Conservation (phyloP, 2,329 filamentous ascomycete genomes). For the Grosmannia clavigera region DNA sequence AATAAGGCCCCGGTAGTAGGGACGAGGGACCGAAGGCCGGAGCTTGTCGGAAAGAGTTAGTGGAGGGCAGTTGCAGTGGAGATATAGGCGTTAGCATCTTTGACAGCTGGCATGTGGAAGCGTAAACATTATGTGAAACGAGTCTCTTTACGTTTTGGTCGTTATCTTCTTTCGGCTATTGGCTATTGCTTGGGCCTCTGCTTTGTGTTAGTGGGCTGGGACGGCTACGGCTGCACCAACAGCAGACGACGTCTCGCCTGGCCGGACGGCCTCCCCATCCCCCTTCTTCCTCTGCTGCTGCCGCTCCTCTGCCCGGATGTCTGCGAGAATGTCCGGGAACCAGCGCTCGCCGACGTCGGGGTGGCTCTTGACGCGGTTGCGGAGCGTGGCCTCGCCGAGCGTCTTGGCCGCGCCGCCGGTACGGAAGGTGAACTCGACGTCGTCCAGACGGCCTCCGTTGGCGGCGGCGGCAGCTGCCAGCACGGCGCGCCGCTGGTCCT, state of each 20-base stretch:
- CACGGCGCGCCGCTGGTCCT: constrained; percentile 41
- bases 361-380: constrained; percentile 78
- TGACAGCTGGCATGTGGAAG: too few species aligned
- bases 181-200: background rate
- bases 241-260: too few species aligned
- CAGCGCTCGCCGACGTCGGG: constrained; percentile 76
- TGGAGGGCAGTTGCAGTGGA: too few species aligned
- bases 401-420: constrained; percentile 53
- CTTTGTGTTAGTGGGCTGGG: too few species aligned
- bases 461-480: constrained; percentile 37
- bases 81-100: too few species aligned
- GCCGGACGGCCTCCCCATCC: background rate
- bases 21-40: too few species aligned
- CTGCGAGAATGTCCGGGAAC: constrained; percentile 52
- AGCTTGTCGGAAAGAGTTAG: too few species aligned
- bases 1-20: constrained; percentile 1
- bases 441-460: constrained; percentile 48
- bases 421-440: constrained; percentile 79
- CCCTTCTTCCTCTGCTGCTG: background rate
- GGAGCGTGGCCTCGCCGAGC: constrained; percentile 70
- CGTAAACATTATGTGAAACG: background rate
- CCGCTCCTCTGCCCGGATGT: constrained; percentile 45
- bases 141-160: background rate
- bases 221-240: too few species aligned
- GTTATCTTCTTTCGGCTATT: background rate